phyloP scores from a whole-genome alignment of 202 grass and related monocot genomes.

The Bolboschoenoplectus hybrid region DNA sequence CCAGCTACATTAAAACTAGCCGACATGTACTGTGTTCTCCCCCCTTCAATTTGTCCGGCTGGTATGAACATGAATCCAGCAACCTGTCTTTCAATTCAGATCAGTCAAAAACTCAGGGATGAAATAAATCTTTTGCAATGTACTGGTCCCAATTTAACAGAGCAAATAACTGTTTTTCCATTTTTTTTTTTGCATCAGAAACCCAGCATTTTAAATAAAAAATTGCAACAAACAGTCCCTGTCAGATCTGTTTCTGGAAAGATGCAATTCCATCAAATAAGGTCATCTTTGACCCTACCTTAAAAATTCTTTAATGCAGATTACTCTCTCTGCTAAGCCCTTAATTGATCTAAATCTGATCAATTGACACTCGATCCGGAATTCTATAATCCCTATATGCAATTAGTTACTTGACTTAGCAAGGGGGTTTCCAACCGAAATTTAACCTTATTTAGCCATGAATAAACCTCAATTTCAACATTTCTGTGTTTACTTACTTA shows the following conservation, averaged over 20 bases:
- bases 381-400: not conserved
- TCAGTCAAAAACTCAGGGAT: constrained; percentile 29
- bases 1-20: constrained; percentile 67
- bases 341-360: not conserved
- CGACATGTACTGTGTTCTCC: constrained; percentile 69
- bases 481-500: not conserved
- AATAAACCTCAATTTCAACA: not conserved
- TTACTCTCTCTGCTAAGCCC: not conserved
- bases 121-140: not conserved
- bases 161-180: not conserved
- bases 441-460: not conserved
- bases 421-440: not conserved
- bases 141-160: not conserved
- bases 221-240: not conserved
- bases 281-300: not conserved
- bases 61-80: constrained; percentile 89
- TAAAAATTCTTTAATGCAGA: not conserved
- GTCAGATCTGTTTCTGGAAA: constrained; percentile 22
- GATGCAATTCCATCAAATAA: not conserved
- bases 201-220: not conserved
- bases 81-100: constrained; percentile 50
- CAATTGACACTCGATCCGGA: not conserved
- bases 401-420: not conserved
- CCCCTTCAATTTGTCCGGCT: constrained; percentile 64
- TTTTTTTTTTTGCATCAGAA: not conserved